Percentiles rank a stretch among this genome's conserved stretches.
These are phyloP conservation scores for Saccharomyces pastorianus DNA, from an alignment of 1,139 yeast genomes.

Conservation along the genomic window DNA sequence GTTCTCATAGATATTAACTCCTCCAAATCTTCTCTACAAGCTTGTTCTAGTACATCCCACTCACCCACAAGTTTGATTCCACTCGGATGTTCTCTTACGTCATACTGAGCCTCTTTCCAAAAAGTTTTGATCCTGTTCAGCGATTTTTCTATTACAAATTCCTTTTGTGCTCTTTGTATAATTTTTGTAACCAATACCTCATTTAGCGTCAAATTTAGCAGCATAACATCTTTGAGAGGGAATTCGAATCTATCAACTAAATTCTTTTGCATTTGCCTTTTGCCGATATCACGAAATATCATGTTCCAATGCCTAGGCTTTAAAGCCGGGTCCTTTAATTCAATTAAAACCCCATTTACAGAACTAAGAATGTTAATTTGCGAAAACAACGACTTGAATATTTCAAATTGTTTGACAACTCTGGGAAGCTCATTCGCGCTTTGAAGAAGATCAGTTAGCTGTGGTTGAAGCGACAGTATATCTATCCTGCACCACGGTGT, in stretches of 20 bases:
- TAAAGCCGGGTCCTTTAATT: constrained; percentile 52
- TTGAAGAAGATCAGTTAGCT: background rate
- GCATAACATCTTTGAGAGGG: constrained; percentile 57
- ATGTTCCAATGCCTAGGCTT: constrained; percentile 63
- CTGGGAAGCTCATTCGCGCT: background rate
- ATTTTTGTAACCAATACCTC: constrained; percentile 42
- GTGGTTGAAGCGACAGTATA: background rate
- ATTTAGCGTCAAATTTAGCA: constrained; percentile 43
- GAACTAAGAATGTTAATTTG: constrained; percentile 31
- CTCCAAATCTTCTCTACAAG: constrained; percentile 52
- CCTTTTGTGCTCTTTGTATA: constrained; percentile 64
- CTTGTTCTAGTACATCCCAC: constrained; percentile 59
- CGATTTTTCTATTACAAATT: constrained; percentile 55
- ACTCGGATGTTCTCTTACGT: constrained; percentile 47
- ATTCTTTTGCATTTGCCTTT: constrained; percentile 3
- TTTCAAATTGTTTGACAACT: background rate
- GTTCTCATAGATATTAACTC: constrained; percentile 63
- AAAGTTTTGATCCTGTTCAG: constrained; percentile 39
- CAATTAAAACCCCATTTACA: constrained; percentile 36
- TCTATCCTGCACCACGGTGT: background rate
- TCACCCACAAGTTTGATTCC: constrained; percentile 53
- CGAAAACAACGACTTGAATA: background rate
- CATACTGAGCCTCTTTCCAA: constrained; percentile 46
- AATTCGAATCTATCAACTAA: constrained; percentile 13
- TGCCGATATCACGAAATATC: constrained; percentile 35